A percentile compares a stretch with the other conserved stretches of the same genome.
Conservation (phyloP, 495 filamentous ascomycete genomes). For the Massariosphaeria phaeospora region DNA sequence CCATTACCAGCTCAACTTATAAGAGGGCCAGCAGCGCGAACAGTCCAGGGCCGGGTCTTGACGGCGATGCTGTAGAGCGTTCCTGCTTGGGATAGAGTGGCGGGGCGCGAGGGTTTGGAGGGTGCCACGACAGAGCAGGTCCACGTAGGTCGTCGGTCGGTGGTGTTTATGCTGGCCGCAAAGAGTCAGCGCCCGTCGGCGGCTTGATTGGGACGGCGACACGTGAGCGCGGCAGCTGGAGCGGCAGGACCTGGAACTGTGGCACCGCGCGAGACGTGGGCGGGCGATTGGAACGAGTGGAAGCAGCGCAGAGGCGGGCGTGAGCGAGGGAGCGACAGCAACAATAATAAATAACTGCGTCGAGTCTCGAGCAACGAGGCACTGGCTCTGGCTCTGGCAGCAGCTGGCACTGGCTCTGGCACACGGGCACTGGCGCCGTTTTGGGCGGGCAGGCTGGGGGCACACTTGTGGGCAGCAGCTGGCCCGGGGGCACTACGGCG, state of each 20-base stretch:
- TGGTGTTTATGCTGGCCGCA: conserved; percentile 25
- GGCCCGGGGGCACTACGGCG: too few relatives aligned
- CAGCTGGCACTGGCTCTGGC: too few relatives aligned
- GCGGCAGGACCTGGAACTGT: neutral
- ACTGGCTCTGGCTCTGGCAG: too few relatives aligned
- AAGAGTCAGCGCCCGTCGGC: conserved; percentile 18
- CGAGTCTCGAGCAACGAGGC: too few relatives aligned
- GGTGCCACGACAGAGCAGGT: conserved; percentile 33
- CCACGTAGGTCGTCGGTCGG: conserved; percentile 33
- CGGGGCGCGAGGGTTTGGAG: conserved; percentile 29
- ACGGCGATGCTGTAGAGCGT: conserved; percentile 15
- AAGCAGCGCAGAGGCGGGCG: conserved; percentile 1
- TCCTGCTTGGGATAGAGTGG: conserved; percentile 25
- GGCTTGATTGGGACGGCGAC: conserved; percentile 15
- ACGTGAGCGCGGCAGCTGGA: conserved; percentile 24
- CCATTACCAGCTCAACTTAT: conserved; percentile 33
- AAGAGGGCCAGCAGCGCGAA: neutral
- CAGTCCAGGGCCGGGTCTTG: neutral
- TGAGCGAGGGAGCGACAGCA: neutral
- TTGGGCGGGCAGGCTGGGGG: too few relatives aligned
- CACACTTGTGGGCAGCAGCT: too few relatives aligned
- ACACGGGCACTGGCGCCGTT: too few relatives aligned
- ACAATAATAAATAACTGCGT: too few relatives aligned
- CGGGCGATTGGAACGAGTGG: neutral
- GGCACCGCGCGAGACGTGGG: neutral